Evolutionary conservation across 2,329 filamentous ascomycete species (phyloP).

Genomic region (Penicillium oxalicum): DNA sequence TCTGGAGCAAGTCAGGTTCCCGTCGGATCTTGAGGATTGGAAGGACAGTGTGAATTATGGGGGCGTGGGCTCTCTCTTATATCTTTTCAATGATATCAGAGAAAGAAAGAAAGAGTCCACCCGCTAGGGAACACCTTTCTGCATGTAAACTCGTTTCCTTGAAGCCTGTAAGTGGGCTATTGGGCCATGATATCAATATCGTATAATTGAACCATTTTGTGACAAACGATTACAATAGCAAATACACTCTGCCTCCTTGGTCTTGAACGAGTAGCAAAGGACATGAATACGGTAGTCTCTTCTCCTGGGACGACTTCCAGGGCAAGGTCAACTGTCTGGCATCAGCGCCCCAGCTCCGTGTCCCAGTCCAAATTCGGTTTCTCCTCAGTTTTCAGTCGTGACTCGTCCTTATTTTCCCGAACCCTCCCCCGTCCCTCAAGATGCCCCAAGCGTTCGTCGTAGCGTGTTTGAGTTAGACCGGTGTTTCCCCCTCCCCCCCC

Average conservation of each 20-base stretch:
- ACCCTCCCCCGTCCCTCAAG: neutral
- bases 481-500: too few relatives aligned
- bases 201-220: too few relatives aligned
- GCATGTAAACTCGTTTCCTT: neutral
- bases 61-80: slow-evolving; percentile 7
- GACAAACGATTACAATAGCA: too few relatives aligned
- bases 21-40: slow-evolving; percentile 3
- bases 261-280: too few relatives aligned
- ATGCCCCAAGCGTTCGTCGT: slow-evolving; percentile 18
- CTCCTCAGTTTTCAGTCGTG: neutral
- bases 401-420: neutral
- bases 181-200: too few relatives aligned
- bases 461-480: slow-evolving; percentile 31
- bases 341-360: neutral
- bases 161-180: too few relatives aligned
- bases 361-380: neutral
- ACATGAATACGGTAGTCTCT: too few relatives aligned
- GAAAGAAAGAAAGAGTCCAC: neutral
- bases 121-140: neutral
- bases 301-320: too few relatives aligned
- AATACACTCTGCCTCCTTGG: too few relatives aligned
- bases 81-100: slow-evolving; percentile 8
- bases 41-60: slow-evolving; percentile 7
- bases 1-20: slow-evolving; percentile 8
- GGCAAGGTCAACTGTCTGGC: too few relatives aligned